Evolutionary conservation across 2,329 filamentous ascomycete species (phyloP).

Genomic region (Apiospora malaysiana): DNA sequence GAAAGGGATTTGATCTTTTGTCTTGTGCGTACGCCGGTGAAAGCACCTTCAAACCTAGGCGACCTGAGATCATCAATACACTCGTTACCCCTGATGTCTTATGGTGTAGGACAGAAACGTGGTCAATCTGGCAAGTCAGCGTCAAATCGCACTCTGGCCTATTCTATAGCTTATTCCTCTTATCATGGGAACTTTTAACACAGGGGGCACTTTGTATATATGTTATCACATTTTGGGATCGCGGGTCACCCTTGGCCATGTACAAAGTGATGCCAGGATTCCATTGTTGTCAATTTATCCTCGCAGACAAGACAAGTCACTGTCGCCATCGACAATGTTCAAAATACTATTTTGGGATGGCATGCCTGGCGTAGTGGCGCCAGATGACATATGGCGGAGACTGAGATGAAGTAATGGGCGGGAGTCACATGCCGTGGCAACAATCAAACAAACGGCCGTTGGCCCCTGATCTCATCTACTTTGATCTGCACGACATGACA

Average conservation of each 20-base stretch:
- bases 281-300: background rate
- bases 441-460: background rate
- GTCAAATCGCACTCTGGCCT: background rate
- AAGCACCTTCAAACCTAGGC: background rate
- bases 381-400: background rate
- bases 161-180: no score
- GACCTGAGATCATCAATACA: background rate
- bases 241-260: no score
- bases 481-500: background rate
- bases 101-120: no score
- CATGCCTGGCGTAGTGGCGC: background rate
- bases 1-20: background rate
- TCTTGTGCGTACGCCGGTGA: background rate
- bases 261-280: background rate
- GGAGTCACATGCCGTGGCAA: constrained; percentile 6
- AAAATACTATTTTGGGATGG: background rate
- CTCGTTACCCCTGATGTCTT: background rate
- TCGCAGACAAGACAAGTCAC: background rate
- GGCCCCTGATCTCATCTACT: constrained; percentile 3
- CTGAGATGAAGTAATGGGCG: background rate
- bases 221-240: no score
- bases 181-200: no score
- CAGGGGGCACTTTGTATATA: no score
- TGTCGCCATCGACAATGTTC: background rate
- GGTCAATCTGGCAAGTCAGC: background rate